Base-by-base conservation (phyloP, 257 asterid species). In the Plantago ovata region DNA sequence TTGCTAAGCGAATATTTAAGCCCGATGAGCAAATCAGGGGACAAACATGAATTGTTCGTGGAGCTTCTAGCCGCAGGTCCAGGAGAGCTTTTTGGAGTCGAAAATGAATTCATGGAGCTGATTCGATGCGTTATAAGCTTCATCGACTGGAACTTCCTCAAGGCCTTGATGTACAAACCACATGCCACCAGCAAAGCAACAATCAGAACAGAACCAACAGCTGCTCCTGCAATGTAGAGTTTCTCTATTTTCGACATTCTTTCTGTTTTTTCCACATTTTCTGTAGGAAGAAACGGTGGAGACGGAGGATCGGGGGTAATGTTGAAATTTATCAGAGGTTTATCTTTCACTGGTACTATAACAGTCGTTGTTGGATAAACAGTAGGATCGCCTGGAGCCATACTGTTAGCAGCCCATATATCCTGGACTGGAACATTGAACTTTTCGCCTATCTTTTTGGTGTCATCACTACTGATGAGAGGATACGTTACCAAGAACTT, bases 11-110 rank as follows among this genome's bases (percentile, higher is more conserved):
- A 75, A 42, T 83, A 88, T 76, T 77, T 88, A 38, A 85, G 64
- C 19, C 90, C 83, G 0, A 65, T 72, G 0, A 85, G 84, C 22
- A 88, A 52, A 64, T 84, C 95, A 1, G 96, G 96, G 0, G 95
- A 85, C 43, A 88, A 24, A 62, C 95, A 75, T 1, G 90, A 79
- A 66, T 72, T 77, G 66, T 72, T 77, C 11, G 71, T 69, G 20
- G 86, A 78, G 65, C 78, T 73, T 41, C 73, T 67, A 15, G 79
- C 63, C 0, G 76, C 70, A 23, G 72, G 78, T 24, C 65, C 82
- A 0, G 71, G 79, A 9, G 76, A 70, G 64, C 77, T 75, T 32
- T 76, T 54, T 1, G 84, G 86, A 4, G 89, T 76, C 0, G 90
- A 86, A 59, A 65, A 75, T 1, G 91, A 73, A 12, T 75, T 75